Conservation (phyloP, 1,284 basidiomycete genomes). For the Exobasidium rhododendri region DNA sequence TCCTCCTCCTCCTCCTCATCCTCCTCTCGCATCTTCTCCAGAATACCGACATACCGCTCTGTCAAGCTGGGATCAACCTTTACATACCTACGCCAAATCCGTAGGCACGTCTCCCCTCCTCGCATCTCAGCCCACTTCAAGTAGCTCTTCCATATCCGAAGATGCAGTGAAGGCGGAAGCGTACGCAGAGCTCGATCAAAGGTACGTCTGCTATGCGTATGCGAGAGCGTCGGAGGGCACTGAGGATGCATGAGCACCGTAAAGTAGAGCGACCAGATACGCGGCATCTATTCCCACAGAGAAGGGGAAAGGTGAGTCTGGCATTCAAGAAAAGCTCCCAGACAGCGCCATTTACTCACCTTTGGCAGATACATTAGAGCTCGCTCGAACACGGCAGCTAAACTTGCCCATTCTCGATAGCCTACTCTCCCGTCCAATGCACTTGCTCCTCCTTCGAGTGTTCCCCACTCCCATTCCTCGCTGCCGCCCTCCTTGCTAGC, state of each 20-base stretch:
- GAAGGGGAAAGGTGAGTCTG: no score
- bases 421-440: constrained; percentile 83
- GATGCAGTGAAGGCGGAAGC: constrained; percentile 88
- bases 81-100: constrained; percentile 87
- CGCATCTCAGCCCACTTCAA: constrained; percentile 86
- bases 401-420: constrained; percentile 87
- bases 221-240: constrained; percentile 77
- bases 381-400: constrained; percentile 85
- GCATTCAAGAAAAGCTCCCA: not conserved
- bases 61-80: constrained; percentile 57
- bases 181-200: constrained; percentile 93
- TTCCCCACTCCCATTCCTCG: constrained; percentile 61
- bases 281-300: constrained; percentile 75
- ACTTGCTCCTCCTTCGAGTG: constrained; percentile 50
- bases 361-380: constrained; percentile 89
- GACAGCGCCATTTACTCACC: constrained; percentile 58
- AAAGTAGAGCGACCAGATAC: constrained; percentile 89
- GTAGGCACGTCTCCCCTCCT: constrained; percentile 78
- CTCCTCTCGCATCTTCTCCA: constrained; percentile 23
- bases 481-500: constrained; percentile 68
- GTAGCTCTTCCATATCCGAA: constrained; percentile 88
- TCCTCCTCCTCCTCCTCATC: constrained; percentile 26
- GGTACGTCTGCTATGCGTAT: constrained; percentile 86
- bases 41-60: constrained; percentile 45
- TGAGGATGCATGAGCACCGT: constrained; percentile 84